Evolutionary conservation across 257 asterid species (phyloP).

Genomic region (Paraleonurus japonicus): DNA sequence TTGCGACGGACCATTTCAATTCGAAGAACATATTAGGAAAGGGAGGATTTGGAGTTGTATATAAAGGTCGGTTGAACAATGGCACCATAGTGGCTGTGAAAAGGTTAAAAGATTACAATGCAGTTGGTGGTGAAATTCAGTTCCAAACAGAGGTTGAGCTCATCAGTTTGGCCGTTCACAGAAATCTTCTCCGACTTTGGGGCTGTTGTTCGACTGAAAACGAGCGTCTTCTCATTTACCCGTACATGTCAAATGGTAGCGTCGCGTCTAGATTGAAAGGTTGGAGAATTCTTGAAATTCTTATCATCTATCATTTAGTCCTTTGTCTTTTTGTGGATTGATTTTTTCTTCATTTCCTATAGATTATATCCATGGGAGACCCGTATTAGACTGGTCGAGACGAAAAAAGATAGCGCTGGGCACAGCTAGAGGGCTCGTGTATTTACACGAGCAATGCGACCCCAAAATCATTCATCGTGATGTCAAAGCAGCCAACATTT

Average conservation of each 20-base stretch:
- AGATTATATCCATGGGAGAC: slow-evolving; percentile 72
- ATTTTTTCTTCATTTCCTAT: neutral
- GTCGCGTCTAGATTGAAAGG: slow-evolving; percentile 87
- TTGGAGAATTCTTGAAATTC: slow-evolving; percentile 3
- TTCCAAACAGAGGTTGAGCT: slow-evolving; percentile 94
- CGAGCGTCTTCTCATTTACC: slow-evolving; percentile 85
- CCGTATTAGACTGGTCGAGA: slow-evolving; percentile 82
- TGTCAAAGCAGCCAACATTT: slow-evolving; percentile 91
- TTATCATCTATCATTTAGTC: neutral
- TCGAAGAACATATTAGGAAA: slow-evolving; percentile 79
- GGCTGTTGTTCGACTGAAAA: slow-evolving; percentile 89
- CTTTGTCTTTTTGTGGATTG: neutral
- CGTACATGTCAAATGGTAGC: slow-evolving; percentile 86
- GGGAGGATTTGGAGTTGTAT: slow-evolving; percentile 93
- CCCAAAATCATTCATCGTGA: slow-evolving; percentile 92
- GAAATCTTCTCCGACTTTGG: slow-evolving; percentile 87
- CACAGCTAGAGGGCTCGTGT: slow-evolving; percentile 84
- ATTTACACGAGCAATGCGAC: slow-evolving; percentile 92
- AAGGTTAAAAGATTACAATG: slow-evolving; percentile 79
- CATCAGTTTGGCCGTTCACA: slow-evolving; percentile 88
- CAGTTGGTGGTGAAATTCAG: slow-evolving; percentile 89
- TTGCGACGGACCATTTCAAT: slow-evolving; percentile 80
- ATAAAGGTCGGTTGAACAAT: slow-evolving; percentile 67
- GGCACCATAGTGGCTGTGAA: slow-evolving; percentile 92
- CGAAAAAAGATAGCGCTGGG: slow-evolving; percentile 79